Evolutionary conservation across 1,284 basidiomycete genomes (phyloP).

Genomic region (Phellopilus nigrolimitatus): DNA sequence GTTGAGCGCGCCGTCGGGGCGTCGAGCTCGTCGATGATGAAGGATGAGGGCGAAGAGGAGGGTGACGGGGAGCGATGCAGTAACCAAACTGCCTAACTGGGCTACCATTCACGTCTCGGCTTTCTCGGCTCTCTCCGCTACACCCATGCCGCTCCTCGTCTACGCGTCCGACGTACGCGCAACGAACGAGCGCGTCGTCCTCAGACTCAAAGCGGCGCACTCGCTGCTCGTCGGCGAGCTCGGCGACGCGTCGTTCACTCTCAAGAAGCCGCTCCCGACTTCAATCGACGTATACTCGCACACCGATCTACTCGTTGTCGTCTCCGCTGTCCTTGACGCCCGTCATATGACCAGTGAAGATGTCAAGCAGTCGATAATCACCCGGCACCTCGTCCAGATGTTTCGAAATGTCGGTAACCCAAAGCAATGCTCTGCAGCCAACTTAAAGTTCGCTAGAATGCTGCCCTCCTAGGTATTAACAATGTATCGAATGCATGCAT

Average conservation of each 20-base stretch:
- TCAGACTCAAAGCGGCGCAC: conserved; percentile 10
- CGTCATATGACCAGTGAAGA: conserved; percentile 34
- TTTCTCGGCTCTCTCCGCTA: neutral
- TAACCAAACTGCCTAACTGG: neutral
- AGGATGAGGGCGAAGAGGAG: conserved; percentile 16
- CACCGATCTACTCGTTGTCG: conserved; percentile 45
- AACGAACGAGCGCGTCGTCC: neutral
- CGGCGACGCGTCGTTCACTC: conserved; percentile 20
- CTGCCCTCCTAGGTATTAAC: conserved; percentile 48
- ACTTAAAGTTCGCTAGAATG: conserved; percentile 41
- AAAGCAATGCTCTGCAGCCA: neutral
- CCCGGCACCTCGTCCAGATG: conserved; percentile 44
- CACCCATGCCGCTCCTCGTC: conserved; percentile 10
- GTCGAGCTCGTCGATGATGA: conserved; percentile 12
- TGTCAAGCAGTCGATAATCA: conserved; percentile 46
- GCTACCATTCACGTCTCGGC: neutral
- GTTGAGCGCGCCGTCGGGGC: conserved; percentile 2
- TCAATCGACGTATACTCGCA: conserved; percentile 47
- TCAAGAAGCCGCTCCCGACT: conserved; percentile 40
- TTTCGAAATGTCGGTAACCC: conserved; percentile 48
- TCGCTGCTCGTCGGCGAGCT: conserved; percentile 2
- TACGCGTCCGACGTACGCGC: neutral
- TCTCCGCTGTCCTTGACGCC: conserved; percentile 50
- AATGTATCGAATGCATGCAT: conserved; percentile 47
- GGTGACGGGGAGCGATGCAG: neutral